These are phyloP conservation scores for Amanita subjunquillea DNA, from an alignment of 768 basidiomycete genomes.

Conservation along the genomic window DNA sequence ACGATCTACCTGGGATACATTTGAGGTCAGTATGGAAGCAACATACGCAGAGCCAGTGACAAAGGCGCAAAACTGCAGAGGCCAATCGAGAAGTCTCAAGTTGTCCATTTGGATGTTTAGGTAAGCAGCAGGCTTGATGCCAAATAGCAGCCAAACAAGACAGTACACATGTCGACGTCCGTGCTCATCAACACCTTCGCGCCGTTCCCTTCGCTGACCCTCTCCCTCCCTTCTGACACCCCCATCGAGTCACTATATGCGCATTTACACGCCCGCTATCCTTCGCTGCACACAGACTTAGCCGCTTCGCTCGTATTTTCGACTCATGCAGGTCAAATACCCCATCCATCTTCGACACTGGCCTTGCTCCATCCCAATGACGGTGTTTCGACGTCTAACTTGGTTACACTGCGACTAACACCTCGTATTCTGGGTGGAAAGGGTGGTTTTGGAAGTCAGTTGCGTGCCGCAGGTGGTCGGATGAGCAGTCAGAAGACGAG, in stretches of 20 bases:
- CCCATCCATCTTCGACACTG: conserved; percentile 15
- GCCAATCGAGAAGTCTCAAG: conserved; percentile 43
- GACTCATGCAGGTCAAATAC: conserved; percentile 26
- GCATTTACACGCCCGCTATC: conserved; percentile 24
- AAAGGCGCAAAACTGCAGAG: conserved; percentile 48
- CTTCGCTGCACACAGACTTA: conserved; percentile 21
- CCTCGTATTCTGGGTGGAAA: conserved; percentile 83
- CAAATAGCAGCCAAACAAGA: conserved; percentile 1
- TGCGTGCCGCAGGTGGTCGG: conserved; percentile 92
- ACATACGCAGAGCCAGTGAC: conserved; percentile 41
- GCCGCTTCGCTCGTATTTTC: conserved; percentile 21
- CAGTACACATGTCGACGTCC: conserved; percentile 14
- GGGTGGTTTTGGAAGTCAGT: conserved; percentile 94
- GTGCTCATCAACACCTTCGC: conserved; percentile 30
- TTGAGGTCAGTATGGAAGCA: conserved; percentile 57
- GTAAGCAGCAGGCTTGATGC: not conserved
- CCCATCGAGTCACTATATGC: conserved; percentile 19
- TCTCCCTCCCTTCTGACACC: conserved; percentile 20
- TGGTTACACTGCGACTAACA: conserved; percentile 64
- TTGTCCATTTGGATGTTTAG: conserved; percentile 12
- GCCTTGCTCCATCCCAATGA: conserved; percentile 15
- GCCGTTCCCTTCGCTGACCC: conserved; percentile 25
- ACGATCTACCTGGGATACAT: conserved; percentile 84
- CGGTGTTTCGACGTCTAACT: conserved; percentile 11
- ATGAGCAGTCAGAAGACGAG: conserved; percentile 96